A percentile compares a stretch with the other conserved stretches of the same genome.
These are phyloP conservation scores for Lunasporangiospora selenospora DNA, from an alignment of 192 early-diverging fungal genomes.

Conservation along the genomic window DNA sequence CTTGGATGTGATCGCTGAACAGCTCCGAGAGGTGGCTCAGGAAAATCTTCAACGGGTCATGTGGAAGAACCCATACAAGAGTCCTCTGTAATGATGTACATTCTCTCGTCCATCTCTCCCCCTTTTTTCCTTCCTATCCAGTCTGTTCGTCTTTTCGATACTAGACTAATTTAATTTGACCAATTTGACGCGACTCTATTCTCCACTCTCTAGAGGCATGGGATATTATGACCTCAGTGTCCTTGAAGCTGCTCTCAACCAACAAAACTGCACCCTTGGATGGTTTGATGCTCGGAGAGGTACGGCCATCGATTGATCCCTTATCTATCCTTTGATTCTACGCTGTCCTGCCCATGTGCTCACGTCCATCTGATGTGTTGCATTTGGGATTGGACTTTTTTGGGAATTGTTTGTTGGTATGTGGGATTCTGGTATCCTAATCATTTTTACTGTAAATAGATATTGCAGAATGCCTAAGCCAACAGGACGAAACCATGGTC, in stretches of 20 bases:
- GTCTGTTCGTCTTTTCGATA: too few relatives aligned
- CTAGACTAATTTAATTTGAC: too few relatives aligned
- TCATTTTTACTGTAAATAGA: constrained; percentile 3
- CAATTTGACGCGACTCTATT: too few relatives aligned
- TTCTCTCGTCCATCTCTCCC: too few relatives aligned
- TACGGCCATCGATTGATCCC: background rate
- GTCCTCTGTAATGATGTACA: constrained; percentile 22
- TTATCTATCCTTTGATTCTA: background rate
- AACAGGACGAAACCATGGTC: constrained; percentile 43
- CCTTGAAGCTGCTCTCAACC: constrained; percentile 36
- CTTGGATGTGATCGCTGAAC: constrained; percentile 42
- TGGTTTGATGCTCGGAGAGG: constrained; percentile 45
- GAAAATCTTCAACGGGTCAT: constrained; percentile 30
- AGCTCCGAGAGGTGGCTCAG: constrained; percentile 30
- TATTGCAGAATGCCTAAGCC: constrained; percentile 24
- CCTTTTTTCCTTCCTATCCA: background rate
- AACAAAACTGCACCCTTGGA: constrained; percentile 27
- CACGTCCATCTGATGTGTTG: too few relatives aligned
- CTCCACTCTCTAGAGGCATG: constrained; percentile 28
- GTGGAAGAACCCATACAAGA: constrained; percentile 47
- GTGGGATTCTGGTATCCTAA: too few relatives aligned
- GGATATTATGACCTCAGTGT: constrained; percentile 46
- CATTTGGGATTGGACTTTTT: too few relatives aligned
- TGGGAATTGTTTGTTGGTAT: too few relatives aligned
- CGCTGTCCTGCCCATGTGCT: too few relatives aligned